These are phyloP conservation scores for Podila horticola DNA, from an alignment of 192 early-diverging fungal species.

Conservation along the genomic window DNA sequence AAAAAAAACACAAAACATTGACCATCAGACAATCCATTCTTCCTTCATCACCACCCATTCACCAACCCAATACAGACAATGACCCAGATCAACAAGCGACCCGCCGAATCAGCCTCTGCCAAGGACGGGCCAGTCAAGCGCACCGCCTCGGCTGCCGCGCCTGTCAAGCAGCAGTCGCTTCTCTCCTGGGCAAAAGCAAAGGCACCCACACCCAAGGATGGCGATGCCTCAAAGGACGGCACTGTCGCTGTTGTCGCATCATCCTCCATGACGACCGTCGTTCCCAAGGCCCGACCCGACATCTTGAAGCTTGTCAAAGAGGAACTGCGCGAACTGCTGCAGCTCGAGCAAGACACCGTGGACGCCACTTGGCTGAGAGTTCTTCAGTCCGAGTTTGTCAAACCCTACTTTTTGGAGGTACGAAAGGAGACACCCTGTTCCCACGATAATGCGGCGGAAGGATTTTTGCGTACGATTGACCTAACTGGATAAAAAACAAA, in stretches of 20 bases:
- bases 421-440: neutral
- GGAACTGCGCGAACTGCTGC: constrained; percentile 51
- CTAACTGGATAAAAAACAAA: too few relatives aligned
- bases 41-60: neutral
- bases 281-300: constrained; percentile 20
- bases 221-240: neutral
- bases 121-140: constrained; percentile 10
- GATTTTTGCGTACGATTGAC: neutral
- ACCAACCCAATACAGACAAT: neutral
- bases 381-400: constrained; percentile 67
- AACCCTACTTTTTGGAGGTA: constrained; percentile 70
- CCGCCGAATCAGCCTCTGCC: neutral
- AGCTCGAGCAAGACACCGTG: constrained; percentile 77
- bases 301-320: constrained; percentile 38
- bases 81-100: constrained; percentile 14
- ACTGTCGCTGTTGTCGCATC: neutral
- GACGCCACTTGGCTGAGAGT: constrained; percentile 76
- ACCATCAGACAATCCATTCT: neutral
- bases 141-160: neutral
- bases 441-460: neutral
- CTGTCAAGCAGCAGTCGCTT: constrained; percentile 26
- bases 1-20: too few relatives aligned
- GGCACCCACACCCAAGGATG: neutral
- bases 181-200: constrained; percentile 42
- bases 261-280: neutral